Evolutionary conservation across 495 filamentous ascomycete genomes (phyloP), one percentile per base, ranked within the genome.

Genomic region (Xylaria sp.): DNA sequence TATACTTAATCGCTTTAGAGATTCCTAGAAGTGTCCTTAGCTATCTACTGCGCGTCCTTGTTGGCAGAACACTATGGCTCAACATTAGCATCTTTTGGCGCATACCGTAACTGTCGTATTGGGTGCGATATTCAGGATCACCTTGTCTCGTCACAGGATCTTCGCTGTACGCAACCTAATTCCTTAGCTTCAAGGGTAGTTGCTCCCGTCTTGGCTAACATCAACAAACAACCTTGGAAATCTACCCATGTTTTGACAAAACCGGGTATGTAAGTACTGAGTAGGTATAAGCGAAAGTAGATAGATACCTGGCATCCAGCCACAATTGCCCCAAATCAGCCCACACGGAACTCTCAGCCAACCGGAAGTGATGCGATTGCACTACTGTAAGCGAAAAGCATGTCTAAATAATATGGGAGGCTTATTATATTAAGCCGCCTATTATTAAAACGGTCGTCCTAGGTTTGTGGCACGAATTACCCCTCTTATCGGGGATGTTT

Each of bases 401-500:
- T 21, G 26, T 46, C 4, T 11, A 65, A 37, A 40, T 40, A 15
- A 40, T 48, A 40, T n/a, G 41, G 63, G 63, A 67, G 46, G 24
- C 24, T 50, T 19, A 48, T 67, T 17, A 48, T 52, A 67, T 46
- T 63, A 63, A 67, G n/a, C 33, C n/a, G 14, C 43, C 17, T 53
- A 12, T 55, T 67, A 67, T 67, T 35, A 43, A 48, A 29, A 67
- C 48, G 48, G 48, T 21, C 9, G 37, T 7, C 46, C 19, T 43
- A 14, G 48, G 21, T 55, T 55, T 41, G 21, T 17, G 46, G 29
- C 64, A 55, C 52, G 44, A 66, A 67, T 21, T 41, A 31, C 64
- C 64, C 64, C 64, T 67, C 64, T 53, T 55, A 53, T 48, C 55
- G 31, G 63, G 35, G 9, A 5, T 35, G 33, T 43, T 55, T 55